A percentile compares a stretch with the other conserved stretches of the same genome.
phyloP scores from a whole-genome alignment of 2,329 filamentous ascomycete species.

The Phaeophleospora eucalypticola region DNA sequence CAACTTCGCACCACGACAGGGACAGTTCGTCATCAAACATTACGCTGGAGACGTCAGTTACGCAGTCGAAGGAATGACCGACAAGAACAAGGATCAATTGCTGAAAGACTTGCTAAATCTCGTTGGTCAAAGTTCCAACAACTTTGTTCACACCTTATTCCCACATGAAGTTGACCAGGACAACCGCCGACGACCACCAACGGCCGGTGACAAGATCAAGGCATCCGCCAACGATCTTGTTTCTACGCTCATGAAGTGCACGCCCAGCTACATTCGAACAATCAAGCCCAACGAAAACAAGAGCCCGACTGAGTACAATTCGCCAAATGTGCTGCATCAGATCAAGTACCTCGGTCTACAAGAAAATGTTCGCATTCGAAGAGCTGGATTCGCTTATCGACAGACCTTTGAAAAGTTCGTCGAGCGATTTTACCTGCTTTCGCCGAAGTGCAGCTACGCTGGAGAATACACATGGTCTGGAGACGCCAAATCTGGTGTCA shows the following conservation, averaged over 20 bases:
- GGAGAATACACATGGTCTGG: constrained; percentile 97
- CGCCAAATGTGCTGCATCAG: constrained; percentile 89
- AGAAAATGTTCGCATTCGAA: constrained; percentile 95
- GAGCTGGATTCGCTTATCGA: constrained; percentile 93
- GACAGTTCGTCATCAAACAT: constrained; percentile 97
- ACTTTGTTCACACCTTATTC: constrained; percentile 84
- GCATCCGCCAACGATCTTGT: constrained; percentile 91
- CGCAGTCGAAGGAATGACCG: constrained; percentile 91
- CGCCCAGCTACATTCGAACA: constrained; percentile 95
- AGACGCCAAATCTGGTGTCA: constrained; percentile 78
- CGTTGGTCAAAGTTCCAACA: constrained; percentile 76
- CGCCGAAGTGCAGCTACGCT: constrained; percentile 89
- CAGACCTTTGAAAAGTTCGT: constrained; percentile 98
- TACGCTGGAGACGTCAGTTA: constrained; percentile 97
- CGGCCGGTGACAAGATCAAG: constrained; percentile 94
- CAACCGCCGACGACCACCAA: constrained; percentile 88
- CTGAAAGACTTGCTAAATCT: constrained; percentile 90
- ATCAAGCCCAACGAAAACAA: constrained; percentile 99
- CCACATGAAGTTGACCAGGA: constrained; percentile 92
- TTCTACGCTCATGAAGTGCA: constrained; percentile 92
- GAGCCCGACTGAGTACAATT: constrained; percentile 87
- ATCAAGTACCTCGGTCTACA: constrained; percentile 99
- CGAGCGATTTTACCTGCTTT: constrained; percentile 92
- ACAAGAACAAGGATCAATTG: constrained; percentile 98
- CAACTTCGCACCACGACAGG: constrained; percentile 86